These are phyloP conservation scores for Trichocomaceae sp. DNA, from an alignment of 2,329 filamentous ascomycete species.

Conservation along the genomic window DNA sequence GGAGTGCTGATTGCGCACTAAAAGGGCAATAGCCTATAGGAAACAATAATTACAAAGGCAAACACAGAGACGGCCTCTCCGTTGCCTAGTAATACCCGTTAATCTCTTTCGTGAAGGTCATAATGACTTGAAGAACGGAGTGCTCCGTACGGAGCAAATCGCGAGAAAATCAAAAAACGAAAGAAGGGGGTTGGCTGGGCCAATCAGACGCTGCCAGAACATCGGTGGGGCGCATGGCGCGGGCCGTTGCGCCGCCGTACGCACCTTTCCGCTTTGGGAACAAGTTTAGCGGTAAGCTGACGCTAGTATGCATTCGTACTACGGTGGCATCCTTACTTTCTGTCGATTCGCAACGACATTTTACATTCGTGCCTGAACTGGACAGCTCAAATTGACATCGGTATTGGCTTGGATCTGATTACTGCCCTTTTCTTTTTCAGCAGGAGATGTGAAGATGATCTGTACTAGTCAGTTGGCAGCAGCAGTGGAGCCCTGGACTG, in stretches of 20 bases:
- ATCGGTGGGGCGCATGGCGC: constrained; percentile 11
- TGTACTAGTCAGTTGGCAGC: not conserved
- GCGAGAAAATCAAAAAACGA: not conserved
- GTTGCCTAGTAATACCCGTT: not conserved
- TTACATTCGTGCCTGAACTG: not conserved
- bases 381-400: not conserved
- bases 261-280: constrained; percentile 8
- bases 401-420: not conserved
- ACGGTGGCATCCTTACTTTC: not conserved
- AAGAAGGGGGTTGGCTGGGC: not conserved
- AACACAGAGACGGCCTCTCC: not conserved
- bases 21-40: not conserved
- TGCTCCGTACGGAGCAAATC: not conserved
- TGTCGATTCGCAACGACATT: not conserved
- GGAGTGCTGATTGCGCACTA: not conserved
- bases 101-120: not conserved
- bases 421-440: not conserved
- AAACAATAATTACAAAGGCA: not conserved
- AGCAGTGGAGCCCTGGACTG: constrained; percentile 8
- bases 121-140: too few species aligned
- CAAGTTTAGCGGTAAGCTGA: not conserved
- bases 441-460: not conserved
- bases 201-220: constrained; percentile 14
- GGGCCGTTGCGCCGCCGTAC: constrained; percentile 10
- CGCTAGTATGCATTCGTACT: not conserved